These are phyloP conservation scores for Amphirosellinia nigrospora DNA, from an alignment of 495 filamentous ascomycete species.

Conservation along the genomic window DNA sequence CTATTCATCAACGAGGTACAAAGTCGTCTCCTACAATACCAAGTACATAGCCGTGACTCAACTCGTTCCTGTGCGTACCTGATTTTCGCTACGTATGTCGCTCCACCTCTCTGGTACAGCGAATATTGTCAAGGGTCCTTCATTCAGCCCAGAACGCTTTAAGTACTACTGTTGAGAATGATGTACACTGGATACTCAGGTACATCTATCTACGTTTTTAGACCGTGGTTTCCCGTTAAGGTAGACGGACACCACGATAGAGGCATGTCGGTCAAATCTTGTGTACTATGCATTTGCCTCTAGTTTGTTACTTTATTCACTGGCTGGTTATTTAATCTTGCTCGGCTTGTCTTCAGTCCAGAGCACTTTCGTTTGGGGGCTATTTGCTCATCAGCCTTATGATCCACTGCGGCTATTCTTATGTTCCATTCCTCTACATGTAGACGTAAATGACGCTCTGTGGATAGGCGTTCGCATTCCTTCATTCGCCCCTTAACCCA, in stretches of 20 bases:
- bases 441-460: not conserved
- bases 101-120: not conserved
- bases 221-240: not conserved
- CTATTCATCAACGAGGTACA: not conserved
- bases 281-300: not conserved
- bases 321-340: not conserved
- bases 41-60: not conserved
- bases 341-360: not conserved
- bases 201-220: not conserved
- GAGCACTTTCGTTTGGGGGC: not conserved
- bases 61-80: not conserved
- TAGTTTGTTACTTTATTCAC: not conserved
- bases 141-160: not conserved
- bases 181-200: not conserved
- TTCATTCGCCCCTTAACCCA: not conserved
- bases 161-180: not conserved
- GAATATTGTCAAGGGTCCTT: not conserved
- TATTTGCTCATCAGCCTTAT: constrained; percentile 24
- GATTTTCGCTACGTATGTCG: not conserved
- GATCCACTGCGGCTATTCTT: constrained; percentile 10
- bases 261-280: not conserved
- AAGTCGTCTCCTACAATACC: not conserved
- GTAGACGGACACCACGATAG: not conserved
- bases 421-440: not conserved
- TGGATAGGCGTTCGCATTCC: not conserved